Base-by-base conservation (phyloP, 2,329 filamentous ascomycete species). In the Talaromyces sp. region DNA sequence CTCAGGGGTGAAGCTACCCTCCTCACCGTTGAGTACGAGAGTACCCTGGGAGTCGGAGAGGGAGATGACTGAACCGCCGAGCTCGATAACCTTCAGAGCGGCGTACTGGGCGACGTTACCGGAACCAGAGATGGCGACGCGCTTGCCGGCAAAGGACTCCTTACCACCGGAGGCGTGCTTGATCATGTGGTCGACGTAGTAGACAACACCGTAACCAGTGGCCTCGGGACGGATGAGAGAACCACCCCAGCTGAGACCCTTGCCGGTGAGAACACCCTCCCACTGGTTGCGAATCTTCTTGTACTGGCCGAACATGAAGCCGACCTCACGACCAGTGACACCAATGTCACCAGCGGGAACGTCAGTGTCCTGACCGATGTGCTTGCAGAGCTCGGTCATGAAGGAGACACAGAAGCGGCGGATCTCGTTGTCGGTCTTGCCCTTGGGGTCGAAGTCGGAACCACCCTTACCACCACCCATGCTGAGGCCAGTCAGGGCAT, bases 381-480 rank as follows among this genome's bases (percentile, higher is more conserved):
- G 92, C 80, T 90, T 91, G 81, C 84, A 89, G 58, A 99, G 86
- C 82, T 97, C 90, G 66, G 86, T 87, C 94, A 97, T 97, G 83
- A 97, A 99, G 55, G 91, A 80, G 62, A 89, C 86, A 81, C 93
- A 97, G 85, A 99, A 97, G 73, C 90, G 90, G 71, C 94, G 90
- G 80, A 97, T 97, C 84, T 97, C 94, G 75, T 86, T 89, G 79
- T 99, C 92, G 51, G 88, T 89, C 85, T 97, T 97, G 81, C 91
- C 92, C 86, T 97, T 99, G 76, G 94, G 94, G 79, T 97, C 91
- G 75, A 99, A 97, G 82, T 97, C 94, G 74, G 93, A 88, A 70
- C 94, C 94, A 79, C 94, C 94, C 82, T 97, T 97, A 71, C 89
- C 94, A 80, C 94, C 94, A 63, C 94, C 94, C 86, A 99, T 97